phyloP scores from a whole-genome alignment of 164 flowering plant genomes.

The Umbellularia californica region DNA sequence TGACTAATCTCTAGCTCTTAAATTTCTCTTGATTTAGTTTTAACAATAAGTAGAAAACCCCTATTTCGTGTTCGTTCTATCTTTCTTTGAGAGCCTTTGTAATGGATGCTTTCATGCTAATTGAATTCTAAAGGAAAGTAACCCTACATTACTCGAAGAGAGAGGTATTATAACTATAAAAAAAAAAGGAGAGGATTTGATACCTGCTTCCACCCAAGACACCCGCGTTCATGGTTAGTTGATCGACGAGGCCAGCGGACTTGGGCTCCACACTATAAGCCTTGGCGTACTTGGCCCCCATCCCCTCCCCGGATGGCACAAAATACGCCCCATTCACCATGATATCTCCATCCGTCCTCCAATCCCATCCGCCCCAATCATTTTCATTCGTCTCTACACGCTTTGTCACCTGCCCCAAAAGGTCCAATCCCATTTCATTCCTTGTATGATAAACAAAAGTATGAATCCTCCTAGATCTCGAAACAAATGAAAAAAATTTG shows the following conservation, averaged over 20 bases:
- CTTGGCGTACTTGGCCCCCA: slow-evolving; percentile 36
- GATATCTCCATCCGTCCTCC: slow-evolving; percentile 85
- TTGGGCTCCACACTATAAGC: slow-evolving; percentile 72
- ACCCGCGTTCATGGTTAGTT: slow-evolving; percentile 73
- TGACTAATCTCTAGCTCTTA: too few relatives aligned
- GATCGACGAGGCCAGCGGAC: slow-evolving; percentile 52
- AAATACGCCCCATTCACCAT: slow-evolving; percentile 86
- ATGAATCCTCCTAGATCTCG: too few relatives aligned
- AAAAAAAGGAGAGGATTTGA: background rate
- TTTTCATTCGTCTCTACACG: slow-evolving; percentile 59
- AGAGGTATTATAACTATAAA: background rate
- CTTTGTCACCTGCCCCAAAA: slow-evolving; percentile 60
- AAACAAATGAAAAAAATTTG: too few relatives aligned
- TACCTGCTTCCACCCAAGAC: slow-evolving; percentile 61
- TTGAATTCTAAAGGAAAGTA: background rate
- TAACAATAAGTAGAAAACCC: too few relatives aligned
- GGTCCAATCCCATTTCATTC: too few relatives aligned
- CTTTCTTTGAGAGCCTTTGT: background rate
- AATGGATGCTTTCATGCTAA: background rate
- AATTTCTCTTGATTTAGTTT: too few relatives aligned
- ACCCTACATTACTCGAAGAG: background rate
- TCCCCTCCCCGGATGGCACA: slow-evolving; percentile 72
- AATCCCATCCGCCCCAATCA: slow-evolving; percentile 73
- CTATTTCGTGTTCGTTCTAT: too few relatives aligned
- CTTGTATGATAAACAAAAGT: too few relatives aligned